Evolutionary conservation across 1,284 basidiomycete genomes (phyloP).

Genomic region (Amylostereum chailletii): DNA sequence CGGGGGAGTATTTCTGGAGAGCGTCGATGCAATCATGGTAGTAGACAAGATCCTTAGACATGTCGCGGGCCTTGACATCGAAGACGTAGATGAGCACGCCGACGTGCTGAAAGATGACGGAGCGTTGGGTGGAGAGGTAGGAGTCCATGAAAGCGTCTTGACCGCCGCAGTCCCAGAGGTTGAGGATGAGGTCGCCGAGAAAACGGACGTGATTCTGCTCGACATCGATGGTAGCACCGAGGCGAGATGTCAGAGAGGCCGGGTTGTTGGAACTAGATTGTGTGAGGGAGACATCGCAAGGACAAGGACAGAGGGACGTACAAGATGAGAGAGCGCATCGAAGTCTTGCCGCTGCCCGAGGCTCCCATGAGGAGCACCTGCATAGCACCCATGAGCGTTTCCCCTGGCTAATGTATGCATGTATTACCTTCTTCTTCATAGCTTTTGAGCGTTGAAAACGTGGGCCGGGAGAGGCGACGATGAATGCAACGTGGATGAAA

Average conservation of each 20-base stretch:
- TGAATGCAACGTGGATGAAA: too few species aligned
- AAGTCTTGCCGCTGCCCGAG: constrained; percentile 86
- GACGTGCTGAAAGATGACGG: constrained; percentile 92
- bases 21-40: constrained; percentile 82
- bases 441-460: background rate
- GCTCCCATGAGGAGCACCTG: constrained; percentile 93
- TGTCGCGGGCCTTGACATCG: constrained; percentile 76
- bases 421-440: background rate
- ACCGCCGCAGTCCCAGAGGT: constrained; percentile 98
- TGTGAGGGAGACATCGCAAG: constrained; percentile 6
- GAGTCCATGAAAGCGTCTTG: constrained; percentile 98
- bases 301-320: constrained; percentile 32
- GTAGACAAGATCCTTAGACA: constrained; percentile 76
- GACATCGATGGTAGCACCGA: constrained; percentile 96
- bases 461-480: background rate
- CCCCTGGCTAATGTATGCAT: too few species aligned
- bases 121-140: constrained; percentile 84
- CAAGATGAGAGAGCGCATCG: constrained; percentile 99
- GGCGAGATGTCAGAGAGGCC: constrained; percentile 82
- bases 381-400: background rate
- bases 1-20: constrained; percentile 66
- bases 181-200: constrained; percentile 87
- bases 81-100: constrained; percentile 98
- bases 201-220: constrained; percentile 98
- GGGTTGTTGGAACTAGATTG: constrained; percentile 81